A percentile compares a stretch with the other conserved stretches of the same genome.
phyloP scores from a whole-genome alignment of 495 filamentous ascomycete species.

The Amphirosellinia nigrospora region DNA sequence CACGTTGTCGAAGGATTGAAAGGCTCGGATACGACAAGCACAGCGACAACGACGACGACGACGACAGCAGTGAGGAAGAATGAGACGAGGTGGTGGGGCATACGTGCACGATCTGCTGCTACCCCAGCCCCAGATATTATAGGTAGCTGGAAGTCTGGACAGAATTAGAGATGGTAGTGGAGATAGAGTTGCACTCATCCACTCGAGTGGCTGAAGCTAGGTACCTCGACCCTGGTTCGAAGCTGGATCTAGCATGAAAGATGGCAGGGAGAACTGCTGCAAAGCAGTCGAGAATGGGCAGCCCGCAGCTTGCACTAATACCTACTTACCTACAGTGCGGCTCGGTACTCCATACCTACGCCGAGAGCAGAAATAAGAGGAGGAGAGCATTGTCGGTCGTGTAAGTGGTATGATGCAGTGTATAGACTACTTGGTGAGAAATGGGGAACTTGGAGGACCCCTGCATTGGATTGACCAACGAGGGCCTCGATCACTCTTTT shows the following conservation, averaged over 20 bases:
- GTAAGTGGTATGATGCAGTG: conserved; percentile 12
- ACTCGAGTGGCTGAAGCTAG: neutral
- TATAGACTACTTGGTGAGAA: neutral
- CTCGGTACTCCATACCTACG: conserved; percentile 5
- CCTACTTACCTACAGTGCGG: neutral
- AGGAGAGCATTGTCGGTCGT: neutral
- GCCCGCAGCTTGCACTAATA: neutral
- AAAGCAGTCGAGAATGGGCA: conserved; percentile 5
- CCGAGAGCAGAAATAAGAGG: neutral
- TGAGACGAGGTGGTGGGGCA: conserved; percentile 22
- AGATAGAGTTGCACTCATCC: conserved; percentile 13
- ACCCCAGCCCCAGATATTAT: conserved; percentile 27
- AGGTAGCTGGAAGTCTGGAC: conserved; percentile 5
- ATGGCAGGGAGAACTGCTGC: conserved; percentile 23
- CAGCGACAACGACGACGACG: conserved; percentile 2
- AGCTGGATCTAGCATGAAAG: conserved; percentile 13
- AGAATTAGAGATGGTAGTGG: conserved; percentile 22
- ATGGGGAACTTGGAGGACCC: conserved; percentile 20
- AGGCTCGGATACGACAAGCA: conserved; percentile 10
- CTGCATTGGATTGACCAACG: conserved; percentile 22
- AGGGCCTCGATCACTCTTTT: conserved; percentile 24
- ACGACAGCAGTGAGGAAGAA: neutral
- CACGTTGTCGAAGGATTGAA: conserved; percentile 18
- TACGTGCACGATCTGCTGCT: conserved; percentile 23
- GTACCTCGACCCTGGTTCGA: conserved; percentile 7